phyloP scores from a whole-genome alignment of 169 alveolate species.

The Theileria luwenshuni region DNA sequence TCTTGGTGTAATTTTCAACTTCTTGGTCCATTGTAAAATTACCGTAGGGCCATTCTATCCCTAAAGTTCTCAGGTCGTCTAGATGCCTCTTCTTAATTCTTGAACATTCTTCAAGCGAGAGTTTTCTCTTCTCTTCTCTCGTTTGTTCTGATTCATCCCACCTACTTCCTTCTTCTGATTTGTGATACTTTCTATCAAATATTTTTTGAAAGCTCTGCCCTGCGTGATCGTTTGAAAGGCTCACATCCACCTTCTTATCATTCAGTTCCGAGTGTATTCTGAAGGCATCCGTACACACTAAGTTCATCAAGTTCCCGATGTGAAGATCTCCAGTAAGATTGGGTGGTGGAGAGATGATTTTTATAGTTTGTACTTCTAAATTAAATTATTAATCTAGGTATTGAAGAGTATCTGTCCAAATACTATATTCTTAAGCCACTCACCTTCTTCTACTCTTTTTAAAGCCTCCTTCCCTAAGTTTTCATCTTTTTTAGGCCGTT shows the following conservation, averaged over 20 bases:
- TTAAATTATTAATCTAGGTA: too few relatives aligned
- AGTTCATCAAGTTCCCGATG: slow-evolving; percentile 55
- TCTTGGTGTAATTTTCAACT: slow-evolving; percentile 25
- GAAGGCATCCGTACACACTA: slow-evolving; percentile 52
- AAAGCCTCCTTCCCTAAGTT: too few relatives aligned
- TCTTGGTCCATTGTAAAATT: slow-evolving; percentile 38
- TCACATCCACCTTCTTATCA: slow-evolving; percentile 18
- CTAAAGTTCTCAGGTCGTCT: slow-evolving; percentile 24
- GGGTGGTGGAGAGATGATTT: slow-evolving; percentile 66
- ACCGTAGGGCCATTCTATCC: slow-evolving; percentile 42
- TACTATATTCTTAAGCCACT: too few relatives aligned
- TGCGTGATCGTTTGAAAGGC: slow-evolving; percentile 61
- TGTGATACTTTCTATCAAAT: not conserved
- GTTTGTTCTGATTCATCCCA: not conserved
- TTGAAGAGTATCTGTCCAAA: too few relatives aligned
- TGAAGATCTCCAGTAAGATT: slow-evolving; percentile 66
- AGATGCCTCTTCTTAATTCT: slow-evolving; percentile 15
- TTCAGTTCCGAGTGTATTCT: slow-evolving; percentile 18
- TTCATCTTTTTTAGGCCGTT: too few relatives aligned
- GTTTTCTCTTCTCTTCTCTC: not conserved
- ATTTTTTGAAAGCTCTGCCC: slow-evolving; percentile 54
- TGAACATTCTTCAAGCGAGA: slow-evolving; percentile 21
- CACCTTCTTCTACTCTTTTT: too few relatives aligned
- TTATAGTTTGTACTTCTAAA: slow-evolving; percentile 2
- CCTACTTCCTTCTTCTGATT: not conserved